Base-by-base conservation (phyloP, 2,329 filamentous ascomycete genomes). In the Penicillium sp. region DNA sequence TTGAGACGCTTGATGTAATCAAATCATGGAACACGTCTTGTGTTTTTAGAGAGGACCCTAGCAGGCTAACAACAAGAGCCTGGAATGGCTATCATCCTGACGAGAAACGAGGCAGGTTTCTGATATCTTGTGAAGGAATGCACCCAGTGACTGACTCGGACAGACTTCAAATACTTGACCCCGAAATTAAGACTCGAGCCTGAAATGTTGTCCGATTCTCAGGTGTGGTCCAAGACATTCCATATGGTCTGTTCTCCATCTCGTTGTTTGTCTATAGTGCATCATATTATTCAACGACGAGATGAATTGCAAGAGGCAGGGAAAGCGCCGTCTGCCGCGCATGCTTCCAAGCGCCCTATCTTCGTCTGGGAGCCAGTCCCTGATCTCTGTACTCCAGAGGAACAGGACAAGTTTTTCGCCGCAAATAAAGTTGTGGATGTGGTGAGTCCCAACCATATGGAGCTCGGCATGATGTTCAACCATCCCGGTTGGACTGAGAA, bases 301-400 rank as follows among this genome's bases (percentile, higher is more conserved):
- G 65, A 73, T 33, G 66, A 69, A 41, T 59, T 77, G 33, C 65
- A 58, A 16, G 57, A 59, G 38, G 57, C 63, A 33, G 65, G 63
- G 37, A 65, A 67, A 40, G 53, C 69, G 53, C 41, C 73, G 14
- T 59, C 73, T 25, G 40, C 47, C 0, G 57, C 63, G 5, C 69
- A 73, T 43, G 58, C 66, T 11, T 79, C 78, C 62, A 66, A 77
- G 1, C 82, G 83, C 45, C 89, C 92, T 1, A 74, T 91, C 7
- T 90, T 97, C 70, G 84, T 97, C 50, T 99, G 93, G 93, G 94
- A 99, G 71, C 94, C 94, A 0, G 89, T 97, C 1, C 94, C 94
- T 1, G 91, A 97, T 73, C 81, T 90, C 1, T 97, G 92, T 72
- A 87, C 83, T 0, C 86, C 90, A 0, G 84, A 86, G 33, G 80